Percentiles rank a stretch among this genome's conserved stretches.
Evolutionary conservation across 73 alveolate genomes (phyloP).

Genomic region (Blepharisma stoltei): DNA sequence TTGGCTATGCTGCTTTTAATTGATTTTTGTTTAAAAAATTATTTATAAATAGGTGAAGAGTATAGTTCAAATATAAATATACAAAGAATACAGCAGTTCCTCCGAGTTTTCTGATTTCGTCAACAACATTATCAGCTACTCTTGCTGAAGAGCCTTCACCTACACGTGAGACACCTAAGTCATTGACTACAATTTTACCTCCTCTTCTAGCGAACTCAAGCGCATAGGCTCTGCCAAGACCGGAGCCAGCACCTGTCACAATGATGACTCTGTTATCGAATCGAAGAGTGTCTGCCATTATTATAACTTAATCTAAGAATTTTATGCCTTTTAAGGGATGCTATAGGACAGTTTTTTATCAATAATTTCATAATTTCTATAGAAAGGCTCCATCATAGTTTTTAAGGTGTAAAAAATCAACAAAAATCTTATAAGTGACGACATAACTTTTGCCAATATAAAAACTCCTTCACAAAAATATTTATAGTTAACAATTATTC

Average conservation of each 20-base stretch:
- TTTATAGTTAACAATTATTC: not conserved
- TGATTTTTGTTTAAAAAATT: not conserved
- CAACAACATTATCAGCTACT: conserved; percentile 85
- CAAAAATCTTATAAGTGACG: too few species aligned
- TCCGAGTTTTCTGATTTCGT: conserved; percentile 83
- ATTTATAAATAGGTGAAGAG: not conserved
- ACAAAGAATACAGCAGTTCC: conserved; percentile 92
- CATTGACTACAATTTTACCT: conserved; percentile 88
- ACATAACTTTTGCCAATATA: not conserved
- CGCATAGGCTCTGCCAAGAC: conserved; percentile 85
- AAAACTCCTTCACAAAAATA: not conserved
- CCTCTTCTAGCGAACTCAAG: conserved; percentile 72
- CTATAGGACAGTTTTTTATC: not conserved
- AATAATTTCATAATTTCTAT: too few species aligned
- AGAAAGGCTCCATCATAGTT: too few species aligned
- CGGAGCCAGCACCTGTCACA: conserved; percentile 87
- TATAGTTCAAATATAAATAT: too few species aligned
- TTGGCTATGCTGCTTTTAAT: conserved; percentile 38
- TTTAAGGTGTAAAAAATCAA: not conserved
- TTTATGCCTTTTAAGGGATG: not conserved
- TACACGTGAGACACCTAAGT: conserved; percentile 63
- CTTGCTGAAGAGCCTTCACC: conserved; percentile 51
- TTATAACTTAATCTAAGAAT: not conserved
- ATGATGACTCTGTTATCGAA: conserved; percentile 60
- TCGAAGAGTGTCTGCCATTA: conserved; percentile 27